Conservation (phyloP, 768 basidiomycete species). For the Trametes gibbosa region DNA sequence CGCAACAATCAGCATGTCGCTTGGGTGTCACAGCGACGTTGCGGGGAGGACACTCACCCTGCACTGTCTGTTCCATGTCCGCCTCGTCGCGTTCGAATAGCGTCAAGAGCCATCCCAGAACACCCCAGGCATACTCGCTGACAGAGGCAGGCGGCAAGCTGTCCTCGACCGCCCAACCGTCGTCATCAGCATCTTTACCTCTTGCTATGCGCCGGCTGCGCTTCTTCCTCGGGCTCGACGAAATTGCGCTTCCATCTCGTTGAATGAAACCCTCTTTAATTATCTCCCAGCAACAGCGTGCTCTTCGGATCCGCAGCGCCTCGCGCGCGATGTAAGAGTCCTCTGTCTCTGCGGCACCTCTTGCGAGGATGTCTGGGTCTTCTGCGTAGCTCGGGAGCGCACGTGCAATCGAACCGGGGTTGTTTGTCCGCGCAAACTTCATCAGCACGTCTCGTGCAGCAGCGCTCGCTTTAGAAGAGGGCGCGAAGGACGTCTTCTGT, state of each 20-base stretch:
- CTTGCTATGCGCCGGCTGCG: background rate
- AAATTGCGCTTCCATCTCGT: constrained; percentile 25
- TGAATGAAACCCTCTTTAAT: constrained; percentile 53
- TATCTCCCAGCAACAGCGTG: constrained; percentile 61
- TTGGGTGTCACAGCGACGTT: background rate
- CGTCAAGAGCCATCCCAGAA: constrained; percentile 65
- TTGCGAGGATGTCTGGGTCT: background rate
- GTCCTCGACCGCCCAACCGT: constrained; percentile 23
- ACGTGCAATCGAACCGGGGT: constrained; percentile 49
- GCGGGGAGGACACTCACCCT: constrained; percentile 33
- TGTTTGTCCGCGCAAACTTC: constrained; percentile 56
- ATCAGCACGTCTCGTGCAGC: constrained; percentile 53
- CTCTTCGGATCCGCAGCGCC: constrained; percentile 49
- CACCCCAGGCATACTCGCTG: constrained; percentile 64
- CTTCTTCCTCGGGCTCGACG: constrained; percentile 6
- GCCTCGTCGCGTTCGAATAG: constrained; percentile 70
- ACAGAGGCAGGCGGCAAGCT: constrained; percentile 37
- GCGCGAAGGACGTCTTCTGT: constrained; percentile 40
- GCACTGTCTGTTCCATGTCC: constrained; percentile 32
- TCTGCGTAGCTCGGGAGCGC: constrained; percentile 51
- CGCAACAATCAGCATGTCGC: constrained; percentile 11
- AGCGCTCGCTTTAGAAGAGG: constrained; percentile 43
- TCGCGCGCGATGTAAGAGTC: constrained; percentile 60
- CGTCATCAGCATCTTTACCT: background rate
- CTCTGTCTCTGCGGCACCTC: constrained; percentile 36